Conservation (phyloP, 331 rosid genomes). For the Acacia concinna region DNA sequence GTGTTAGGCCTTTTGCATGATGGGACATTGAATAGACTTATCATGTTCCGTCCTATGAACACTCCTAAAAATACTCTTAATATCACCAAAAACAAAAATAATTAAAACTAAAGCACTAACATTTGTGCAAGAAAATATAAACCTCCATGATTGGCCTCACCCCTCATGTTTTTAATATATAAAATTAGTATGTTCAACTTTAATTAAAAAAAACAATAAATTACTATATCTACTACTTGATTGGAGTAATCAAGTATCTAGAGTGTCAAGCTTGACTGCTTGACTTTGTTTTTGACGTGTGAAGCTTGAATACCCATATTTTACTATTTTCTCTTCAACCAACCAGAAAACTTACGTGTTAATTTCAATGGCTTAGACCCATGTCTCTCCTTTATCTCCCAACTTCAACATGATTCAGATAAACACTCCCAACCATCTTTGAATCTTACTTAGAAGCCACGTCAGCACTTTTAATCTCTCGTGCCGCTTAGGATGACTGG, state of each 20-base stretch:
- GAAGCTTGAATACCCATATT: not conserved
- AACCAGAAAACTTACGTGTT: not conserved
- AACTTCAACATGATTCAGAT: too few relatives aligned
- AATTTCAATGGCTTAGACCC: not conserved
- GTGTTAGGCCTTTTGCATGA: too few relatives aligned
- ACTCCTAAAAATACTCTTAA: not conserved
- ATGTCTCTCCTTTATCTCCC: too few relatives aligned
- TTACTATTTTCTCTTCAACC: not conserved
- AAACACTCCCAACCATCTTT: too few relatives aligned
- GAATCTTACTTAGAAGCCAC: too few relatives aligned
- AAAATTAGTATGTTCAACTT: not conserved
- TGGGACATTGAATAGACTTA: too few relatives aligned
- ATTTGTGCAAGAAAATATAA: too few relatives aligned
- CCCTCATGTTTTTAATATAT: not conserved
- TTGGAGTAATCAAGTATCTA: not conserved
- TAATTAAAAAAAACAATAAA: not conserved
- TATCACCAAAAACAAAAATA: not conserved
- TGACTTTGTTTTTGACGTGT: not conserved
- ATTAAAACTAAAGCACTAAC: not conserved
- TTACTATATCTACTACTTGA: not conserved
- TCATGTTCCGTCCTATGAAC: too few relatives aligned
- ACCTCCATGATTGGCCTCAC: not conserved
- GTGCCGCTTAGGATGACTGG: too few relatives aligned
- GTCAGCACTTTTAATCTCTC: too few relatives aligned
- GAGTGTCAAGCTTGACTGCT: not conserved